Evolutionary conservation across 352 stramenopile genomes (phyloP).

Genomic region (Phytophthora pseudosyringae): DNA sequence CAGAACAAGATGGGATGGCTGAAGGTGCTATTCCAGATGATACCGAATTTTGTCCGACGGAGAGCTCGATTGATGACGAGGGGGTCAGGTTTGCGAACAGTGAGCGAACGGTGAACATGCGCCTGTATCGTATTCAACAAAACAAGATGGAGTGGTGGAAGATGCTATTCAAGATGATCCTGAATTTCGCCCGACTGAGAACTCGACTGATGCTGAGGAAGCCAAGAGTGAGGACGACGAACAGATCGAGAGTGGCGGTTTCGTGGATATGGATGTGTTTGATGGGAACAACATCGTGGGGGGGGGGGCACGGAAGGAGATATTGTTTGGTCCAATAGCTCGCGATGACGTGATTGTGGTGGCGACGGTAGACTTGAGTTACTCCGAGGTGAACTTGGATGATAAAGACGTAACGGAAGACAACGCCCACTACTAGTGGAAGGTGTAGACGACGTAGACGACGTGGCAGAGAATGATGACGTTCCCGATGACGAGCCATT

Average conservation of each 20-base stretch:
- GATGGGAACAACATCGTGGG: not conserved
- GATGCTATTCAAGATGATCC: not conserved
- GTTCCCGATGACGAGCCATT: not conserved
- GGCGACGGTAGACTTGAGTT: not conserved
- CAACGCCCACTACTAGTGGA: not conserved
- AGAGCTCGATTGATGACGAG: too few relatives aligned
- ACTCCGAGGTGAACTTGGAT: not conserved
- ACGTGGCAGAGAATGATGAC: not conserved
- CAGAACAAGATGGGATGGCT: too few relatives aligned
- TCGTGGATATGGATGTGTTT: conserved; percentile 4
- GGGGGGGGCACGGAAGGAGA: not conserved
- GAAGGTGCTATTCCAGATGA: too few relatives aligned
- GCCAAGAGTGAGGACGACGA: not conserved
- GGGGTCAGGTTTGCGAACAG: too few relatives aligned
- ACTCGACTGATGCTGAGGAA: not conserved
- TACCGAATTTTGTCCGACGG: too few relatives aligned
- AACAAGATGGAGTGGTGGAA: not conserved
- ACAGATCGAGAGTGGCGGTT: not conserved
- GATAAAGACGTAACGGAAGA: not conserved
- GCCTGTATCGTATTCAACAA: not conserved
- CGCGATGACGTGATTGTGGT: not conserved
- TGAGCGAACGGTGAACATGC: not conserved
- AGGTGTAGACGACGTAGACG: not conserved
- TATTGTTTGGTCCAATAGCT: not conserved
- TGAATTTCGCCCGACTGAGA: not conserved